Base-by-base conservation (phyloP, 257 asterid species). In the Eustoma russellianum region DNA sequence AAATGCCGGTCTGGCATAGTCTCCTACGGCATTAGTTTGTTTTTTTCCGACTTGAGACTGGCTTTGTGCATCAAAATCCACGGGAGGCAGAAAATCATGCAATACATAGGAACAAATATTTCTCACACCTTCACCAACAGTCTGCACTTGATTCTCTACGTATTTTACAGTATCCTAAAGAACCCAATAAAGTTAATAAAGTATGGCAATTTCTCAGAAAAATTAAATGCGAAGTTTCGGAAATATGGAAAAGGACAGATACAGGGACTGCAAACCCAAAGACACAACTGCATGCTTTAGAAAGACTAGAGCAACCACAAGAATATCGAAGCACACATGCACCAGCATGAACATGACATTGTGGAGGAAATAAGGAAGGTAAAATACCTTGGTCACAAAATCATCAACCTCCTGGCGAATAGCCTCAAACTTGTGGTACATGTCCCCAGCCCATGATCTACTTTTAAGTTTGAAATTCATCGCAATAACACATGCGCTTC, bases 361-460 rank as follows among this genome's bases (percentile, higher is more conserved):
- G 12, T 16, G 52, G 50, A 56, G 33, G 41, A 33, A 34, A 41
- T 55, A 33, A 34, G 46, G 57, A 50, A 52, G 34, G 38, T 24
- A 24, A 19, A 17, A 30, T 77, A 81, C 94, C 96, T 79, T 78
- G 70, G 59, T 72, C 41, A 84, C 76, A 55, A 87, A 74, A 41
- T 50, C 83, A 64, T 87, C 96, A 55, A 87, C 81, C 65, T 83
- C 88, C 41, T 77, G 86, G 65, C 83, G 71, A 38, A 83, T 53
- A 50, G 76, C 51, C 81, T 83, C 94, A 7, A 86, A 76, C 64
- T 72, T 79, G 65, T 76, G 69, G 76, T 64, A 87, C 61, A 87
- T 63, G 79, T 55, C 81, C 54, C 93, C 90, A 48, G 77, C 80
- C 93, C 84, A 83, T 5, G 58, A 50, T 63, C 78, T 77, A 49